phyloP scores from a whole-genome alignment of 2,329 filamentous ascomycete genomes.

The Alternaria arborescens region DNA sequence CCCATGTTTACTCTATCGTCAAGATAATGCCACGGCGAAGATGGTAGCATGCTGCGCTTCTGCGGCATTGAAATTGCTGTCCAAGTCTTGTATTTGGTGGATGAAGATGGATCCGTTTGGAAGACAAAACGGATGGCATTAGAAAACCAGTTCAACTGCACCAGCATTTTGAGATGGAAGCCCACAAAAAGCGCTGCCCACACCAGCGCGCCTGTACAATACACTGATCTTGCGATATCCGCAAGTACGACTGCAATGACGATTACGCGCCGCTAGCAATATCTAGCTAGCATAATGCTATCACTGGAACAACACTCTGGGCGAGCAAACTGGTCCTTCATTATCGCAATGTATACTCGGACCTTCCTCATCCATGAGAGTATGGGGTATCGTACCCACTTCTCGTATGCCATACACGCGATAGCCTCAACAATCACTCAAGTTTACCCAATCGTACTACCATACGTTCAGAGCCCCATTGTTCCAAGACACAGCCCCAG shows the following conservation, averaged over 20 bases:
- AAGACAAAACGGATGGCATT: neutral
- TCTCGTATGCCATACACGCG: constrained; percentile 12
- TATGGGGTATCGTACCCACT: constrained; percentile 17
- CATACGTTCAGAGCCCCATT: neutral
- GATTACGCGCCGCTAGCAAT: constrained; percentile 22
- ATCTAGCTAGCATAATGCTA: constrained; percentile 26
- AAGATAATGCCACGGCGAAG: neutral
- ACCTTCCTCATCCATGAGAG: constrained; percentile 30
- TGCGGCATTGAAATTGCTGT: neutral
- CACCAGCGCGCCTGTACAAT: constrained; percentile 31
- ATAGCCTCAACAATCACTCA: constrained; percentile 10
- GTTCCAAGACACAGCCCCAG: constrained; percentile 2
- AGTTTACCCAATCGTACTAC: constrained; percentile 1
- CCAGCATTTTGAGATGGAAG: neutral
- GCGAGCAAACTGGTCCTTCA: constrained; percentile 19
- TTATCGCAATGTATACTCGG: constrained; percentile 15
- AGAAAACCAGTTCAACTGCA: constrained; percentile 5
- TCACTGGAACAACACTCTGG: constrained; percentile 20
- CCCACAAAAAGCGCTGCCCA: constrained; percentile 1
- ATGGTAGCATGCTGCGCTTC: neutral
- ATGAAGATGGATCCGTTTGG: neutral
- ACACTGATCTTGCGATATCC: constrained; percentile 28
- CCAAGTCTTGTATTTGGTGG: neutral
- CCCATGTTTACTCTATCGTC: neutral
- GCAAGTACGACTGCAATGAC: constrained; percentile 29